A percentile compares a stretch with the other conserved stretches of the same genome.
Conservation (phyloP, 129 eudicot species). For the Helichrysum umbraculigerum region DNA sequence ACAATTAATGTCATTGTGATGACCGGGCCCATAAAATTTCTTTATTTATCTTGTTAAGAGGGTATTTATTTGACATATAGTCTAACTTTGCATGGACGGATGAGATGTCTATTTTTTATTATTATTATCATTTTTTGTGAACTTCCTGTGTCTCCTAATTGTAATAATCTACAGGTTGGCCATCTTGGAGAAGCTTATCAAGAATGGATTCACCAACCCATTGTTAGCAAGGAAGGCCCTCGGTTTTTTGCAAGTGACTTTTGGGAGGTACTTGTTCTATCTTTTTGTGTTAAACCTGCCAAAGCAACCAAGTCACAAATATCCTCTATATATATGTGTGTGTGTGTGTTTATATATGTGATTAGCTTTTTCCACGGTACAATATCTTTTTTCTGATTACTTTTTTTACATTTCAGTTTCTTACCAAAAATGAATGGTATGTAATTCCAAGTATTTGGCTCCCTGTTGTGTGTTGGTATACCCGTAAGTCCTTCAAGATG, state of each 20-base stretch:
- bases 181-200: conserved; percentile 95
- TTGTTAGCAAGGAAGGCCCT: conserved; percentile 96
- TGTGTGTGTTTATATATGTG: too few relatives aligned
- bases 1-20: not conserved
- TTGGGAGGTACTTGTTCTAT: conserved; percentile 67
- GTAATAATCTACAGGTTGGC: conserved; percentile 65
- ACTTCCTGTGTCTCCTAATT: not conserved
- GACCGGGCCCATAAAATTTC: not conserved
- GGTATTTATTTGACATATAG: not conserved
- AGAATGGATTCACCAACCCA: conserved; percentile 99
- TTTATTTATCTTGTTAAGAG: not conserved
- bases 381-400: conserved; percentile 10
- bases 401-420: conserved; percentile 50
- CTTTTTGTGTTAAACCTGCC: not conserved
- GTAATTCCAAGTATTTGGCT: conserved; percentile 87
- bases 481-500: conserved; percentile 58
- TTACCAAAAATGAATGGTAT: conserved; percentile 79
- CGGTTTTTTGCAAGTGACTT: conserved; percentile 86
- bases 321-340: not conserved
- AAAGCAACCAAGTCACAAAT: not conserved
- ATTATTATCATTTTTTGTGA: not conserved
- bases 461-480: conserved; percentile 79
- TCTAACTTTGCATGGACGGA: not conserved
- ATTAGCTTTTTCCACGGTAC: not conserved
- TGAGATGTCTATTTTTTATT: not conserved